A percentile compares a stretch with the other conserved stretches of the same genome.
phyloP scores from a whole-genome alignment of 2,329 filamentous ascomycete genomes.

The Esteya vermicola region DNA sequence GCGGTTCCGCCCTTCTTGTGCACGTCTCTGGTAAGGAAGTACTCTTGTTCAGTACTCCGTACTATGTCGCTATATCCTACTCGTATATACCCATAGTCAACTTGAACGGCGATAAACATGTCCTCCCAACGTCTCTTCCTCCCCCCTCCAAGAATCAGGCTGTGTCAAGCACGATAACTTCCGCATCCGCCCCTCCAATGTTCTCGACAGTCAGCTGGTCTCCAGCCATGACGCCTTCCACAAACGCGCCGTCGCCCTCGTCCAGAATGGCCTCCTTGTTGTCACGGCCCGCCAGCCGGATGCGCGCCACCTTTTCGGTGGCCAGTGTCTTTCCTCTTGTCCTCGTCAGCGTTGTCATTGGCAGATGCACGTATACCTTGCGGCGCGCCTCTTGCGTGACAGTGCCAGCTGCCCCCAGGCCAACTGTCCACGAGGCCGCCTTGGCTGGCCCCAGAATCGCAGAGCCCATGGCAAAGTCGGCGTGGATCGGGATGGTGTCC shows the following conservation, averaged over 20 bases:
- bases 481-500: conserved; percentile 68
- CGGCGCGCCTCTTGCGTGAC: conserved; percentile 37
- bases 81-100: neutral
- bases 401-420: conserved; percentile 40
- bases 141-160: conserved; percentile 21
- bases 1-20: too few relatives aligned
- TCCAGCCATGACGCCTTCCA: conserved; percentile 44
- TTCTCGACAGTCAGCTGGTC: conserved; percentile 53
- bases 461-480: conserved; percentile 72
- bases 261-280: conserved; percentile 40
- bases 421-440: conserved; percentile 50
- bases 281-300: conserved; percentile 52
- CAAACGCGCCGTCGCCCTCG: conserved; percentile 56
- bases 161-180: conserved; percentile 55
- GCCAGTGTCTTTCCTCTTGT: too few relatives aligned
- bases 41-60: too few relatives aligned
- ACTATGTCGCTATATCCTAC: too few relatives aligned
- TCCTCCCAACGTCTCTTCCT: too few relatives aligned
- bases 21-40: too few relatives aligned
- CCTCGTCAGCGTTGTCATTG: conserved; percentile 43
- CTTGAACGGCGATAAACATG: too few relatives aligned
- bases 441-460: conserved; percentile 53
- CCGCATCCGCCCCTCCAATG: conserved; percentile 52
- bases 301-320: conserved; percentile 56
- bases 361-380: conserved; percentile 69